A percentile compares a stretch with the other conserved stretches of the same genome.
phyloP scores from a whole-genome alignment of 192 early-diverging fungal genomes.

The Fimicolochytrium jonesii region DNA sequence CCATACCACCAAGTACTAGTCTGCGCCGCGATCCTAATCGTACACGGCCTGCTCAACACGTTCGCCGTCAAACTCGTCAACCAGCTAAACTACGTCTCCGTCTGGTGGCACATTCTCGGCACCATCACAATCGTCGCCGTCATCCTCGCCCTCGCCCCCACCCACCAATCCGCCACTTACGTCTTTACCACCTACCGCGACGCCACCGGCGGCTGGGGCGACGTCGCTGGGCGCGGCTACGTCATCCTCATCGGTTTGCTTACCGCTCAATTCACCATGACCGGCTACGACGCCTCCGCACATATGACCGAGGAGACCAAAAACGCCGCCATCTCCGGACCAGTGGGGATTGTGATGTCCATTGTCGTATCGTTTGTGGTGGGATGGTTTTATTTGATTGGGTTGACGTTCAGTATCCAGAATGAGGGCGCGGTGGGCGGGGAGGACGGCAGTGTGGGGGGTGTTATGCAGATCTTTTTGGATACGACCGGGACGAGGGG shows the following conservation, averaged over 20 bases:
- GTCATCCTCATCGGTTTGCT: slow-evolving; percentile 31
- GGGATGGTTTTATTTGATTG: slow-evolving; percentile 14
- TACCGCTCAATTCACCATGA: slow-evolving; percentile 28
- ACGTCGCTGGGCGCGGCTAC: background rate
- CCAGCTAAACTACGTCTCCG: slow-evolving; percentile 15
- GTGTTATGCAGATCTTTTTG: background rate
- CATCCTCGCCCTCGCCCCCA: background rate
- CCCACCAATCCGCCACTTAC: slow-evolving; percentile 11
- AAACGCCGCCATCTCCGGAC: slow-evolving; percentile 29
- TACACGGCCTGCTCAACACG: slow-evolving; percentile 2
- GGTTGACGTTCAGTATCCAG: slow-evolving; percentile 10
- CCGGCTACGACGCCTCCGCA: slow-evolving; percentile 38
- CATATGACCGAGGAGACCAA: slow-evolving; percentile 42
- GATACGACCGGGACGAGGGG: background rate
- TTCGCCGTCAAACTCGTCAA: slow-evolving; percentile 10
- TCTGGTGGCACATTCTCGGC: slow-evolving; percentile 31
- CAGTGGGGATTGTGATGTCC: slow-evolving; percentile 29
- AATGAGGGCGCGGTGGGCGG: background rate
- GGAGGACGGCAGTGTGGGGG: background rate
- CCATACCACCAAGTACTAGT: background rate
- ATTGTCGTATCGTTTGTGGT: slow-evolving; percentile 23
- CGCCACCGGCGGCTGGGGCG: background rate
- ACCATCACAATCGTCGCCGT: slow-evolving; percentile 8
- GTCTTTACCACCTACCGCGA: slow-evolving; percentile 4
- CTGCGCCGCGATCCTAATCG: background rate